Percentiles rank a stretch among this genome's conserved stretches.
Conservation (phyloP, 129 eudicot genomes). For the Apium graveolens region DNA sequence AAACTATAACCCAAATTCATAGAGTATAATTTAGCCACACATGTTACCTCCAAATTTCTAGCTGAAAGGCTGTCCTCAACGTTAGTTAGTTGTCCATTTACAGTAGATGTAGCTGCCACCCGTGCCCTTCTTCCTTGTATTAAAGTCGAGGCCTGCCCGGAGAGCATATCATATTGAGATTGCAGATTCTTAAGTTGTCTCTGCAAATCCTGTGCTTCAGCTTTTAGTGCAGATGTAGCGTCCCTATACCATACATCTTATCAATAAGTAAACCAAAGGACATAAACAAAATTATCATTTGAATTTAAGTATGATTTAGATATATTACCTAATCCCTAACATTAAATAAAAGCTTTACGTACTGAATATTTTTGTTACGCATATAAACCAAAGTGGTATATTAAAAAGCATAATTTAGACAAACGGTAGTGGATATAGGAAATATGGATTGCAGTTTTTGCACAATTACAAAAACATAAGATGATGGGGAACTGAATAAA, state of each 20-base stretch:
- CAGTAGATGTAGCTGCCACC: conserved; percentile 82
- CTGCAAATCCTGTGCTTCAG: conserved; percentile 86
- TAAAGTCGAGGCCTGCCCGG: conserved; percentile 76
- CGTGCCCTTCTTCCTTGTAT: conserved; percentile 96
- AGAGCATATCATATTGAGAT: conserved; percentile 81
- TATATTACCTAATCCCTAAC: not conserved
- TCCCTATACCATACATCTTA: conserved; percentile 37
- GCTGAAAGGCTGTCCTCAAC: conserved; percentile 89
- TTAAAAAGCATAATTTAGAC: not conserved
- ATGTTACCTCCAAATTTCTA: conserved; percentile 74
- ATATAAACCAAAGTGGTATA: not conserved
- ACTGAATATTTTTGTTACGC: not conserved
- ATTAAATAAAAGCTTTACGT: not conserved
- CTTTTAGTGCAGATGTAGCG: conserved; percentile 67
- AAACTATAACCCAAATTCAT: not conserved
- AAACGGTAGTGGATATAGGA: not conserved
- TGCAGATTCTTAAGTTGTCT: conserved; percentile 86
- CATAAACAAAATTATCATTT: not conserved
- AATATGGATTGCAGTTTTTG: not conserved
- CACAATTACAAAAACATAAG: not conserved
- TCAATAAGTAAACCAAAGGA: conserved; percentile 13
- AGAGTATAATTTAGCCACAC: not conserved
- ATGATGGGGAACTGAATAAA: not conserved
- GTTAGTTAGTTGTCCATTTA: conserved; percentile 64
- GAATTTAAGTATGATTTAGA: not conserved